Evolutionary conservation across 1,284 basidiomycete species (phyloP).

Genomic region (Inonotus hispidus): DNA sequence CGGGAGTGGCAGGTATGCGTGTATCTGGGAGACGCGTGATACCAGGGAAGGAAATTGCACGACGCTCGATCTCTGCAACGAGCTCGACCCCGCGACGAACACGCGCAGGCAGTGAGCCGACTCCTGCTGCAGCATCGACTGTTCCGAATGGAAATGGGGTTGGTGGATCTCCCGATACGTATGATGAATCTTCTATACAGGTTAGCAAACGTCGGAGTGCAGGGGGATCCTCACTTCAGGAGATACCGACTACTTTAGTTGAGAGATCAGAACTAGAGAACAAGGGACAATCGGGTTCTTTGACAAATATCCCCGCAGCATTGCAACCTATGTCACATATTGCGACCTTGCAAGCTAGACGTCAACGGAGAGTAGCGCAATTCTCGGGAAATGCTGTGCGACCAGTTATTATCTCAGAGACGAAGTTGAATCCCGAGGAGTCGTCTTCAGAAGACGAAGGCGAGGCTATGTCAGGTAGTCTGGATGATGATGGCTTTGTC

Average conservation of each 20-base stretch:
- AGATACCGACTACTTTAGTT: constrained; percentile 14
- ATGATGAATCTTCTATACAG: constrained; percentile 15
- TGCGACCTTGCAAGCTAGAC: constrained; percentile 55
- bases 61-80: constrained; percentile 34
- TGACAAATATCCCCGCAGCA: constrained; percentile 32
- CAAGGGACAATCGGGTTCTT: neutral
- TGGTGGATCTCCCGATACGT: constrained; percentile 24
- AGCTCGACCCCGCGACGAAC: constrained; percentile 18
- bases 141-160: constrained; percentile 22
- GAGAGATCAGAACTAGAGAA: constrained; percentile 10
- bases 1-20: constrained; percentile 63
- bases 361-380: constrained; percentile 49
- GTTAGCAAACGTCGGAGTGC: constrained; percentile 19
- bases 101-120: constrained; percentile 41
- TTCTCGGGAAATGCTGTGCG: constrained; percentile 28
- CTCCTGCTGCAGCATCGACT: constrained; percentile 17
- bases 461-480: constrained; percentile 21
- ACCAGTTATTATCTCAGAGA: constrained; percentile 20
- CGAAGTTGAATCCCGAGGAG: constrained; percentile 39
- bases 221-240: constrained; percentile 18
- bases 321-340: constrained; percentile 13
- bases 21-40: constrained; percentile 53
- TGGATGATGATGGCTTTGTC: constrained; percentile 48
- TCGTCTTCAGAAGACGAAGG: constrained; percentile 44
- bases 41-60: constrained; percentile 36